These are phyloP conservation scores for Verticillium nubilum DNA, from an alignment of 2,329 filamentous ascomycete genomes.

Conservation along the genomic window DNA sequence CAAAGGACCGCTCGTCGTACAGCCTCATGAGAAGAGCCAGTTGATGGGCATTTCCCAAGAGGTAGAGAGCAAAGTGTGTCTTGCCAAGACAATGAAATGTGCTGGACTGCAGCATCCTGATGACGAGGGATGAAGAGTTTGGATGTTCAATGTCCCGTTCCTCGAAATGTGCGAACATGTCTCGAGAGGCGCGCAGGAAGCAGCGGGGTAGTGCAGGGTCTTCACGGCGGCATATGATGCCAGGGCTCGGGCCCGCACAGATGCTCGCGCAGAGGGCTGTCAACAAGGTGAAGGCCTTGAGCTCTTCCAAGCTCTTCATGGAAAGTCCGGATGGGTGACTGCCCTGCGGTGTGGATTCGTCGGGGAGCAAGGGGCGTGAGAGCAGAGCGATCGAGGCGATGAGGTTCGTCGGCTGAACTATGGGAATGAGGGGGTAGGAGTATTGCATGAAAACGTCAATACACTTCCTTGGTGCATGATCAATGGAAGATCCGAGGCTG, in stretches of 20 bases:
- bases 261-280: slow-evolving; percentile 38
- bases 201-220: slow-evolving; percentile 21
- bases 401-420: neutral
- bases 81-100: slow-evolving; percentile 36
- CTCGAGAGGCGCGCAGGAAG: slow-evolving; percentile 33
- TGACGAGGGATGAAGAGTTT: slow-evolving; percentile 34
- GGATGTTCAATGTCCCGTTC: slow-evolving; percentile 36
- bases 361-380: neutral
- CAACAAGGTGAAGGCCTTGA: slow-evolving; percentile 29
- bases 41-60: slow-evolving; percentile 36
- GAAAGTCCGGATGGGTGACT: neutral
- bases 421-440: slow-evolving; percentile 4
- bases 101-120: slow-evolving; percentile 40
- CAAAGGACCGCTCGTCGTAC: slow-evolving; percentile 30
- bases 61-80: slow-evolving; percentile 37
- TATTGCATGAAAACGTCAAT: slow-evolving; percentile 6
- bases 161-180: slow-evolving; percentile 30
- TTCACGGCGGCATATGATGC: slow-evolving; percentile 30
- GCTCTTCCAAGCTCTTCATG: neutral
- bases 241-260: slow-evolving; percentile 31
- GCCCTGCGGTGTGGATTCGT: neutral
- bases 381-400: neutral
- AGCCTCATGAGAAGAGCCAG: slow-evolving; percentile 36
- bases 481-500: neutral
- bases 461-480: neutral